These are phyloP conservation scores for Auricularia heimuer DNA, from an alignment of 768 basidiomycete species.

Conservation along the genomic window DNA sequence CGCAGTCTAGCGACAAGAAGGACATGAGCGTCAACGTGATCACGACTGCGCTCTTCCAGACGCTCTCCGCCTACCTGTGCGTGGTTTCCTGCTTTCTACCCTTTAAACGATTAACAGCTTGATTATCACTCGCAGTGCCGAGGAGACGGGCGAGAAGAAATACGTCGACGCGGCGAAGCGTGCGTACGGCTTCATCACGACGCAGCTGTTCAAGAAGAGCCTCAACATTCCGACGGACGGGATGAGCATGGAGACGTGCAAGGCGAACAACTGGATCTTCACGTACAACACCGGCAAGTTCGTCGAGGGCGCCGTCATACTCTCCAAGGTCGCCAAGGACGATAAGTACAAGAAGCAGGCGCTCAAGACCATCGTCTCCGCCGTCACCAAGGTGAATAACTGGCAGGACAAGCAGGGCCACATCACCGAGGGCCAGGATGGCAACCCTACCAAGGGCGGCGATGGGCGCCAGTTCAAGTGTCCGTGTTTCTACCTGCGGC, in stretches of 20 bases:
- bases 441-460: neutral
- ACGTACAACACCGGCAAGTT: constrained; percentile 48
- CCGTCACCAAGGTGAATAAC: constrained; percentile 28
- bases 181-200: constrained; percentile 39
- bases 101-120: constrained; percentile 8
- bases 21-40: constrained; percentile 43
- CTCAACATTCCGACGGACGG: constrained; percentile 37
- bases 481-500: neutral
- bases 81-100: neutral
- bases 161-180: constrained; percentile 38
- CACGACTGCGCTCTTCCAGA: neutral
- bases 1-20: constrained; percentile 29
- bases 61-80: neutral
- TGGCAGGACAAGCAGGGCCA: constrained; percentile 40
- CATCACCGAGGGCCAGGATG: constrained; percentile 36
- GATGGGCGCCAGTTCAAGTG: constrained; percentile 1
- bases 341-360: constrained; percentile 30
- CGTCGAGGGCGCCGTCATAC: constrained; percentile 30
- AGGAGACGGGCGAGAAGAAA: constrained; percentile 33
- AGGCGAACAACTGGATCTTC: constrained; percentile 39
- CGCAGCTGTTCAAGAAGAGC: constrained; percentile 31
- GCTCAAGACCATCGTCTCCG: constrained; percentile 27
- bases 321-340: constrained; percentile 27
- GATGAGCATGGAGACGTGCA: constrained; percentile 35
- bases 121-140: constrained; percentile 39